These are phyloP conservation scores for Salix purpurea DNA, from an alignment of 345 rosid species.

Conservation along the genomic window DNA sequence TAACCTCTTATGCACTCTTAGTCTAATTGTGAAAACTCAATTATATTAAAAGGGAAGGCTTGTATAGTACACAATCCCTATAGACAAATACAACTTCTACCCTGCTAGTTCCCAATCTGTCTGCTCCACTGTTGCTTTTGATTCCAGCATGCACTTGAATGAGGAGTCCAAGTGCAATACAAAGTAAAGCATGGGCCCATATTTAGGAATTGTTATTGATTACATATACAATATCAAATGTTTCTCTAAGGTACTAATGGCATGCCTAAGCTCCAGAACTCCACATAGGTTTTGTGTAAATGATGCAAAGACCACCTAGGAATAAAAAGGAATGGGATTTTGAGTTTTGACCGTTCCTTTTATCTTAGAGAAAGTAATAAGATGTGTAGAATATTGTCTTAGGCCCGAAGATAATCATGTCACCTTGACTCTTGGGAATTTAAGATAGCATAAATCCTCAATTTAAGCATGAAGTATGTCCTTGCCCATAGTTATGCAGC, in stretches of 20 bases:
- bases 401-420: neutral
- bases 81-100: neutral
- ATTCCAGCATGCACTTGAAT: neutral
- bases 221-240: neutral
- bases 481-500: conserved; percentile 5
- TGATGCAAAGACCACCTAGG: neutral
- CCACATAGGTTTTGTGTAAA: neutral
- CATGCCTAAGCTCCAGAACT: neutral
- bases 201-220: neutral
- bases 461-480: neutral
- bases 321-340: neutral
- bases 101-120: neutral
- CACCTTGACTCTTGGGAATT: neutral
- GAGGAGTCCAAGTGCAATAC: neutral
- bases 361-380: neutral
- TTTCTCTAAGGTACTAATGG: neutral
- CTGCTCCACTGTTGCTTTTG: neutral
- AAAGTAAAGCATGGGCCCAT: neutral
- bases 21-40: neutral
- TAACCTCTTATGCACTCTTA: neutral
- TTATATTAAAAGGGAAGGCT: neutral
- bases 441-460: neutral
- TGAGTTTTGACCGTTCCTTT: neutral
- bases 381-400: neutral
- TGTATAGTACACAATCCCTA: neutral